A percentile compares a stretch with the other conserved stretches of the same genome.
Conservation (phyloP, 805 yeast species). For the Sungouiella blattae region DNA sequence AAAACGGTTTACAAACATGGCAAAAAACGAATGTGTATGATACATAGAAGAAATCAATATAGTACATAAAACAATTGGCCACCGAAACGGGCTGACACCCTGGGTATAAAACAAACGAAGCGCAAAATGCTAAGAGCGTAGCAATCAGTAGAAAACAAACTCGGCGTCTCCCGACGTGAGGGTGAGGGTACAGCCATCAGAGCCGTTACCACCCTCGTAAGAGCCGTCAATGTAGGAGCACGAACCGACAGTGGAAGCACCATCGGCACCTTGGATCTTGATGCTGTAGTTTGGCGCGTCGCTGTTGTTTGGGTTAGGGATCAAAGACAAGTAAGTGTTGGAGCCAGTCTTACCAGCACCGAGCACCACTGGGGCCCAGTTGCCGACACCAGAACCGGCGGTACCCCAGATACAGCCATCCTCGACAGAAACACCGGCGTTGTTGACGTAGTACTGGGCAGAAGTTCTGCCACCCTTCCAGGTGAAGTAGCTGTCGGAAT, state of each 20-base stretch:
- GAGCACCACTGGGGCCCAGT: slow-evolving; percentile 76
- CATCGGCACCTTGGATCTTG: slow-evolving; percentile 31
- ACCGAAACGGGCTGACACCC: too few species aligned
- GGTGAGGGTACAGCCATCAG: slow-evolving; percentile 19
- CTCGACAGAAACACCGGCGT: slow-evolving; percentile 66
- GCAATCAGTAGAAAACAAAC: slow-evolving; percentile 17
- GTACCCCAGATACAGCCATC: slow-evolving; percentile 76
- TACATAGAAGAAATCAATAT: too few species aligned
- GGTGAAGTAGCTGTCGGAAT: slow-evolving; percentile 71
- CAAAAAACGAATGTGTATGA: too few species aligned
- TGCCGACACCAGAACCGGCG: slow-evolving; percentile 57
- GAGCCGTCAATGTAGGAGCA: slow-evolving; percentile 15
- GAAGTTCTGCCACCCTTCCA: slow-evolving; percentile 85
- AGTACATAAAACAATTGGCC: too few species aligned
- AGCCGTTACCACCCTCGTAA: slow-evolving; percentile 16
- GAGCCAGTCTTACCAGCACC: slow-evolving; percentile 72
- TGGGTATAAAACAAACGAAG: too few species aligned
- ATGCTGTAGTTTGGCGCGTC: slow-evolving; percentile 40
- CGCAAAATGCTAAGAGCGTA: too few species aligned
- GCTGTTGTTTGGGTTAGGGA: slow-evolving; percentile 73
- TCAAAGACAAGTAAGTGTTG: slow-evolving; percentile 62
- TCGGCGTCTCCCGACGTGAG: slow-evolving; percentile 15
- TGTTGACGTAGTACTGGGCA: slow-evolving; percentile 94
- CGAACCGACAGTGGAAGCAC: slow-evolving; percentile 14
- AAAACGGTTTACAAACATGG: too few species aligned